These are phyloP conservation scores for Helotiales sp. DNA, from an alignment of 2,329 filamentous ascomycete species.

Conservation along the genomic window DNA sequence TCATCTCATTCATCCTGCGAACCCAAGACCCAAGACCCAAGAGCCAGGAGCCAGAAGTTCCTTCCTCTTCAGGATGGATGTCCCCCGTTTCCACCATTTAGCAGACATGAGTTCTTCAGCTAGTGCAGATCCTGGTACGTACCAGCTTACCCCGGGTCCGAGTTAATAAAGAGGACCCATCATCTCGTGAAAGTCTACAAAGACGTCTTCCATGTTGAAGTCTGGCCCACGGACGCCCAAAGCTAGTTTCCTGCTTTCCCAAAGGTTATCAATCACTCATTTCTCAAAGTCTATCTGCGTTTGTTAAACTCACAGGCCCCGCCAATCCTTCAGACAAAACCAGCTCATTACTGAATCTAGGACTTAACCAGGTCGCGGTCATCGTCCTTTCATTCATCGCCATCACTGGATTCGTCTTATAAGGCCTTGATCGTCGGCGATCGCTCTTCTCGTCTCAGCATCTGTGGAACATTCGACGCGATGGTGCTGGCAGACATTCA, in stretches of 20 bases:
- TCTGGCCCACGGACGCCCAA: not conserved
- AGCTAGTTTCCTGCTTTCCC: not conserved
- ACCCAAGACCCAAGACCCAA: too few relatives aligned
- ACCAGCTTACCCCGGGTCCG: not conserved
- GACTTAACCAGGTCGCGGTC: not conserved
- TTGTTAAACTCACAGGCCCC: not conserved
- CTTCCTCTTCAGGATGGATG: conserved; percentile 15
- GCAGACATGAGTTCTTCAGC: not conserved
- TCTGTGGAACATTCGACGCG: not conserved
- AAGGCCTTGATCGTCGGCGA: not conserved
- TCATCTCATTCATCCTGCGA: conserved; percentile 9
- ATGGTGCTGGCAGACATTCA: conserved; percentile 6
- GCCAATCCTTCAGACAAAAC: not conserved
- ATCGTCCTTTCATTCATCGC: not conserved
- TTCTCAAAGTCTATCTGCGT: not conserved
- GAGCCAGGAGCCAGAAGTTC: conserved; percentile 10
- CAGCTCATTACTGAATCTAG: not conserved
- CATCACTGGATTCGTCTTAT: not conserved
- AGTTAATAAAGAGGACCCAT: not conserved
- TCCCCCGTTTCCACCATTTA: conserved; percentile 3
- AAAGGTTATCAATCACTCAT: not conserved
- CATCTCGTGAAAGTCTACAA: not conserved
- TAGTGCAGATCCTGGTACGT: conserved; percentile 3
- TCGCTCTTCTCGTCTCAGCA: not conserved
- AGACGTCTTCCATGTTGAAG: conserved; percentile 2